Conservation (phyloP, 176 grass and related monocot genomes). For the Poa annua region DNA sequence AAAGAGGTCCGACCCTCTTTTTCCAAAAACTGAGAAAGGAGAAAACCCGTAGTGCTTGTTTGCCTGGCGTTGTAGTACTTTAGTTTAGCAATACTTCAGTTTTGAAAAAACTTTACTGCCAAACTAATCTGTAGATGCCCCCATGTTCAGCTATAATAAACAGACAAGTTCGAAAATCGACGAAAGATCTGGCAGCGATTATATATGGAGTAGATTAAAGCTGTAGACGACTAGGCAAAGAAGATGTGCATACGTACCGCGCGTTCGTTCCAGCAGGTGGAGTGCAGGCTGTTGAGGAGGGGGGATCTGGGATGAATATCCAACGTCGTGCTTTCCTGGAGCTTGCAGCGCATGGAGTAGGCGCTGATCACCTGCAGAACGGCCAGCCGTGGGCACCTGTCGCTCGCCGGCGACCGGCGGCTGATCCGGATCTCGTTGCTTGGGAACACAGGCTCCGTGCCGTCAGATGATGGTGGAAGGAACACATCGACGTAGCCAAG, state of each 20-base stretch:
- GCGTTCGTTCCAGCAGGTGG: constrained; percentile 56
- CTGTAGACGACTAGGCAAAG: too few species aligned
- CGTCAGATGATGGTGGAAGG: neutral
- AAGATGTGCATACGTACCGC: constrained; percentile 30
- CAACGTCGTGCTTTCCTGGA: constrained; percentile 42
- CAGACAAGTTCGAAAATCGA: too few species aligned
- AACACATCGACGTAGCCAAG: constrained; percentile 60
- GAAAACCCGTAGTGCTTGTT: too few species aligned
- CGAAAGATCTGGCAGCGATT: too few species aligned
- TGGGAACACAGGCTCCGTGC: constrained; percentile 14
- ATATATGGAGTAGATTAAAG: too few species aligned
- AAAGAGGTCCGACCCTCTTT: too few species aligned
- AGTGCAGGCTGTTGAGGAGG: constrained; percentile 45
- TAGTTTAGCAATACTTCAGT: too few species aligned
- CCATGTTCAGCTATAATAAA: too few species aligned
- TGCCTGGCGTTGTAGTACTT: too few species aligned
- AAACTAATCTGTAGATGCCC: too few species aligned
- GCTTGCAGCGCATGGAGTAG: constrained; percentile 59
- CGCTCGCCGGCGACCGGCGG: constrained; percentile 56
- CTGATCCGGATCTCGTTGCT: constrained; percentile 59
- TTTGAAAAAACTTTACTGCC: too few species aligned
- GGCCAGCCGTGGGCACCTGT: constrained; percentile 59
- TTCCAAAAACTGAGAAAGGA: too few species aligned
- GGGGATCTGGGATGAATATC: constrained; percentile 29
- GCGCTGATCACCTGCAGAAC: constrained; percentile 63